Percentiles rank a stretch among this genome's conserved stretches.
phyloP scores from a whole-genome alignment of 306 rosid species.

The Lathyrus sativus region DNA sequence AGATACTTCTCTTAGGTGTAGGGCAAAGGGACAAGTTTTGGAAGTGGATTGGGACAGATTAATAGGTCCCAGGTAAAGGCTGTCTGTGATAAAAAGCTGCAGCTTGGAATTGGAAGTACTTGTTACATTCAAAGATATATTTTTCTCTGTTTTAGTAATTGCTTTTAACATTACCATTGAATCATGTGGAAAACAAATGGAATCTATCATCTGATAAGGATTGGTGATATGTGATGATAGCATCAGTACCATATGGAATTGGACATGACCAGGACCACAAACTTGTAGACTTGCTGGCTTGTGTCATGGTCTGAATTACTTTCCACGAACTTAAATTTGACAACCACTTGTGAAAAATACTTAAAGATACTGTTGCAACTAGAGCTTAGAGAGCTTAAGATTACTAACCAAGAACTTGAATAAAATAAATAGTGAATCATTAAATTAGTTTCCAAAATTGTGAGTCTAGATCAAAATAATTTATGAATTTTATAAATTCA shows the following conservation, averaged over 20 bases:
- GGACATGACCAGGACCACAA: slow-evolving; percentile 7
- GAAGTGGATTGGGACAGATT: background rate
- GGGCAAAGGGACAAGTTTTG: slow-evolving; percentile 15
- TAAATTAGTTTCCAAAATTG: too few relatives aligned
- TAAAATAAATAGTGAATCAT: too few relatives aligned
- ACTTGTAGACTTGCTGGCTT: background rate
- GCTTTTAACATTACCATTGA: background rate
- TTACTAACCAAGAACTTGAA: too few relatives aligned
- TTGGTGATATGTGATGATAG: background rate
- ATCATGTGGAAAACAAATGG: background rate
- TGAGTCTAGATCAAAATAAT: too few relatives aligned
- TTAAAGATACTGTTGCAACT: too few relatives aligned
- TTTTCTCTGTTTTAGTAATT: slow-evolving; percentile 15
- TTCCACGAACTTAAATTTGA: background rate
- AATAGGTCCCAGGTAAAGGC: slow-evolving; percentile 30
- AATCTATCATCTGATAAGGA: slow-evolving; percentile 4
- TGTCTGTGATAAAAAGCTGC: slow-evolving; percentile 18
- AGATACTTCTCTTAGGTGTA: slow-evolving; percentile 16
- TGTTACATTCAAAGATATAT: background rate
- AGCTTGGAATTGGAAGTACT: slow-evolving; percentile 13
- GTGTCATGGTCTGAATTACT: background rate
- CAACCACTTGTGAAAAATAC: background rate
- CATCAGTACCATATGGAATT: slow-evolving; percentile 5
- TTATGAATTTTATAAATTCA: too few relatives aligned
- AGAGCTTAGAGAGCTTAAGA: too few relatives aligned